Evolutionary conservation across 2,329 filamentous ascomycete genomes (phyloP).

Genomic region (Dactylonectria estremocensis): DNA sequence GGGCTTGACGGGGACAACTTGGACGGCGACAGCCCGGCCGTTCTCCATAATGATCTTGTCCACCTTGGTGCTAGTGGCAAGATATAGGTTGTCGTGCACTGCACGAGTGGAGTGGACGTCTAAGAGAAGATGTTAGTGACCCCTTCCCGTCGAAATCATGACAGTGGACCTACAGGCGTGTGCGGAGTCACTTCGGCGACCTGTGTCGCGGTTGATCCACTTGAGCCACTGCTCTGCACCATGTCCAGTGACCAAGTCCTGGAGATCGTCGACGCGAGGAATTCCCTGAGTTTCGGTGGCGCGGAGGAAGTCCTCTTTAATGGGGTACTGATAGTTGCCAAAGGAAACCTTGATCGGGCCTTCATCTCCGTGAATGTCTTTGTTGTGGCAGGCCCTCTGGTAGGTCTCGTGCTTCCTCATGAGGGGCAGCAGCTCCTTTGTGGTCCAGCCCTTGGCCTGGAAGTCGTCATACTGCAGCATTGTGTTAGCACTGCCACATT

Average conservation of each 20-base stretch:
- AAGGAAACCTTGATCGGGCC: constrained; percentile 89
- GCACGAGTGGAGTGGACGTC: constrained; percentile 84
- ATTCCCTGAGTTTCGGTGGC: constrained; percentile 82
- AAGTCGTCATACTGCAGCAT: constrained; percentile 83
- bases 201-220: constrained; percentile 80
- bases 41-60: constrained; percentile 84
- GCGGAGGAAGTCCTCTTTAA: constrained; percentile 85
- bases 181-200: constrained; percentile 26
- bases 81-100: constrained; percentile 78
- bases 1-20: constrained; percentile 79
- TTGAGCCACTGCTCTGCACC: constrained; percentile 89
- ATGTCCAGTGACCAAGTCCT: constrained; percentile 78
- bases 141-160: neutral
- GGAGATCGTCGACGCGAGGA: constrained; percentile 80
- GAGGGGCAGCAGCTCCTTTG: constrained; percentile 80
- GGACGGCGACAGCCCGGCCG: constrained; percentile 79
- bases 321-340: constrained; percentile 84
- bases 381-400: constrained; percentile 75
- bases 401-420: constrained; percentile 90
- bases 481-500: neutral
- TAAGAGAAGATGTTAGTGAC: constrained; percentile 60
- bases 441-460: constrained; percentile 84
- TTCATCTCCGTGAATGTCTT: constrained; percentile 81
- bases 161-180: constrained; percentile 26
- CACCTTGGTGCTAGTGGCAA: constrained; percentile 83